A percentile compares a stretch with the other conserved stretches of the same genome.
These are phyloP conservation scores for Trypethelium eluteriae DNA, from an alignment of 495 filamentous ascomycete genomes.

Conservation along the genomic window DNA sequence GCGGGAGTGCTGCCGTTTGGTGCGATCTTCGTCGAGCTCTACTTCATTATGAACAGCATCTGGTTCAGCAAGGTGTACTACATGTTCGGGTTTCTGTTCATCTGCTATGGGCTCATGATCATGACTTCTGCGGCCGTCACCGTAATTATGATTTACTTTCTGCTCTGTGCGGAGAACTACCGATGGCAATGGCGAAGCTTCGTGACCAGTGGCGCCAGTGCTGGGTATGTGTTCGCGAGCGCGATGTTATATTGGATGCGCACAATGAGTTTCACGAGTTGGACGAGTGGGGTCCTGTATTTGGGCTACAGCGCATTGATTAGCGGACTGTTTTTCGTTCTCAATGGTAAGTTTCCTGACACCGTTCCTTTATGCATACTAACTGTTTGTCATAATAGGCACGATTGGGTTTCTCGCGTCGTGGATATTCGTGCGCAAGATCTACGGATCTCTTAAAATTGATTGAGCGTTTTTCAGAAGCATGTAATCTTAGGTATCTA, in stretches of 20 bases:
- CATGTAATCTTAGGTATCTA: neutral
- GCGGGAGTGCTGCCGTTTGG: conserved; percentile 90
- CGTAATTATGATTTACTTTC: conserved; percentile 84
- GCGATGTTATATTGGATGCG: conserved; percentile 82
- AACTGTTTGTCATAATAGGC: conserved; percentile 43
- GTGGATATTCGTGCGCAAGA: conserved; percentile 87
- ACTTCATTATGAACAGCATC: conserved; percentile 96
- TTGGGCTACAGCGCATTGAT: conserved; percentile 86
- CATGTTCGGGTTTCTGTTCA: conserved; percentile 98
- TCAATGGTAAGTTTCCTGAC: conserved; percentile 64
- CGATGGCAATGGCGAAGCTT: conserved; percentile 98
- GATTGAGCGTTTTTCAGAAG: conserved; percentile 40
- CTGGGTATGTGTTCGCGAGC: conserved; percentile 81
- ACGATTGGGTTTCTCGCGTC: conserved; percentile 92
- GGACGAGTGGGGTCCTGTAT: conserved; percentile 82
- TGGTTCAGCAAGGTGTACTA: conserved; percentile 99
- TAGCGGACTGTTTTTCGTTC: conserved; percentile 82
- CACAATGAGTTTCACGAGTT: conserved; percentile 72
- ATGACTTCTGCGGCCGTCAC: conserved; percentile 90
- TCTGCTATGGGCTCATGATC: conserved; percentile 96
- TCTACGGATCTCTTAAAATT: conserved; percentile 93
- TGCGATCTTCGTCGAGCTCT: conserved; percentile 94
- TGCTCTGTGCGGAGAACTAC: conserved; percentile 94
- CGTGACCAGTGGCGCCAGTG: conserved; percentile 76
- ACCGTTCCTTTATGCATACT: neutral